Evolutionary conservation across 2,329 filamentous ascomycete species (phyloP).

Genomic region (Phialocephala subalpina): DNA sequence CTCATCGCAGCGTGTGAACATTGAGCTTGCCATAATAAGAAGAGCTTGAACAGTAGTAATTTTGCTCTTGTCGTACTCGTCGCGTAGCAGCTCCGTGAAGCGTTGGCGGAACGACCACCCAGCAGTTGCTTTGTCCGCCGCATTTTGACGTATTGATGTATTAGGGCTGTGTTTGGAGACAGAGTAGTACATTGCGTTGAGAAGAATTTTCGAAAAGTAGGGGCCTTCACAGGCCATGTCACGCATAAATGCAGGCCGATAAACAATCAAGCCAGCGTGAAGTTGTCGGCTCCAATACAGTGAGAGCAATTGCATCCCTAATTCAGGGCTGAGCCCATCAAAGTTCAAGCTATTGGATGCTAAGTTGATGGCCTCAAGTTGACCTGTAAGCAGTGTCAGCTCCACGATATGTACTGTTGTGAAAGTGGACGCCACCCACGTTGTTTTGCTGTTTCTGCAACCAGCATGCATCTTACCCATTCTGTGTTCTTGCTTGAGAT

Average conservation of each 20-base stretch:
- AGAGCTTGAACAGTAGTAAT: conserved; percentile 41
- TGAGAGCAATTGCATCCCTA: conserved; percentile 49
- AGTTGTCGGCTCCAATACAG: conserved; percentile 50
- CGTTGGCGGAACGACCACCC: conserved; percentile 49
- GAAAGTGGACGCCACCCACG: too few species aligned
- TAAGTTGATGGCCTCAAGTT: too few species aligned
- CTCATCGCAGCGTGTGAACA: conserved; percentile 36
- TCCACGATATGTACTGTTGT: too few species aligned
- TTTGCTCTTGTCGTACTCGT: conserved; percentile 40
- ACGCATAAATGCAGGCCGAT: conserved; percentile 50
- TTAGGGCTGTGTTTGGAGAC: conserved; percentile 50
- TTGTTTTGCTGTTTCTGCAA: too few species aligned
- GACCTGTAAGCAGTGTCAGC: too few species aligned
- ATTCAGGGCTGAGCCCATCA: conserved; percentile 43
- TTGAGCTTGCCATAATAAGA: conserved; percentile 40
- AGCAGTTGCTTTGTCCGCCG: conserved; percentile 45
- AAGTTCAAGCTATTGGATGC: neutral
- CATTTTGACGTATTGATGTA: conserved; percentile 44
- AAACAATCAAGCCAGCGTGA: conserved; percentile 48
- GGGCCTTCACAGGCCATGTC: conserved; percentile 47
- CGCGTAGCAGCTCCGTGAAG: conserved; percentile 46
- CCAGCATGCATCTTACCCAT: too few species aligned
- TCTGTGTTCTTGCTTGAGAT: too few species aligned
- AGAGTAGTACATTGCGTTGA: conserved; percentile 52
- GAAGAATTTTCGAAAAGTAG: conserved; percentile 48